A percentile compares a stretch with the other conserved stretches of the same genome.
phyloP scores from a whole-genome alignment of 495 filamentous ascomycete species.

The Tuber melanosporum region DNA sequence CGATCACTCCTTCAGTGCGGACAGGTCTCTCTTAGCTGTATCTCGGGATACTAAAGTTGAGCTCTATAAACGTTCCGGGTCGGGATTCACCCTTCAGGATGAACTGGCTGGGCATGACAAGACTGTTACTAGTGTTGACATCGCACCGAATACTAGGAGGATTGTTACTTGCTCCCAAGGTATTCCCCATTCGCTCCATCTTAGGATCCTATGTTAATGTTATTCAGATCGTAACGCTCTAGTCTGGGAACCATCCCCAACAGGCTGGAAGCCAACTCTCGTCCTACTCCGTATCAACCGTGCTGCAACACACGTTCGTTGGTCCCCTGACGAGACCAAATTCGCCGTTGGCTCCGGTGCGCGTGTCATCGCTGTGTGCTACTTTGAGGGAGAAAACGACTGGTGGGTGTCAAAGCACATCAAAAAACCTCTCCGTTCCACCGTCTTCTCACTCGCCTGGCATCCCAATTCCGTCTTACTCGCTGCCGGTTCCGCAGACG shows the following conservation, averaged over 20 bases:
- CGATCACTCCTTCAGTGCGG: conserved; percentile 94
- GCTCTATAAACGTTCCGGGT: conserved; percentile 70
- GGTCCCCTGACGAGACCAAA: conserved; percentile 93
- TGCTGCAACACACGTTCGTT: conserved; percentile 92
- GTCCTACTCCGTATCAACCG: conserved; percentile 96
- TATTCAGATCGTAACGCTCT: conserved; percentile 88
- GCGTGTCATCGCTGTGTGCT: conserved; percentile 92
- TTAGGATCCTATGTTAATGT: conserved; percentile 9
- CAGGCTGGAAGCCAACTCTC: conserved; percentile 93
- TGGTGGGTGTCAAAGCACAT: conserved; percentile 99
- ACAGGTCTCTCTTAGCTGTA: conserved; percentile 81
- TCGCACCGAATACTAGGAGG: conserved; percentile 78
- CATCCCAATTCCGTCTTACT: conserved; percentile 95
- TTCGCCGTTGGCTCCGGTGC: conserved; percentile 96
- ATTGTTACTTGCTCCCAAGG: conserved; percentile 98
- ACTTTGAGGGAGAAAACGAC: conserved; percentile 97
- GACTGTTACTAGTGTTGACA: conserved; percentile 90
- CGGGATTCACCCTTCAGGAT: conserved; percentile 74
- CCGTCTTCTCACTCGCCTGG: conserved; percentile 88
- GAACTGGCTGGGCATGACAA: conserved; percentile 96
- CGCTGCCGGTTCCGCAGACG: conserved; percentile 89
- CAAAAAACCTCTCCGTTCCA: conserved; percentile 95
- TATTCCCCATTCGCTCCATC: conserved; percentile 41
- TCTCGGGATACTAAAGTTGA: conserved; percentile 86
- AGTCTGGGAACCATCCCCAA: conserved; percentile 87